Evolutionary conservation across 371 early-diverging fungal genomes (phyloP).

Genomic region (Mortierella sp.): DNA sequence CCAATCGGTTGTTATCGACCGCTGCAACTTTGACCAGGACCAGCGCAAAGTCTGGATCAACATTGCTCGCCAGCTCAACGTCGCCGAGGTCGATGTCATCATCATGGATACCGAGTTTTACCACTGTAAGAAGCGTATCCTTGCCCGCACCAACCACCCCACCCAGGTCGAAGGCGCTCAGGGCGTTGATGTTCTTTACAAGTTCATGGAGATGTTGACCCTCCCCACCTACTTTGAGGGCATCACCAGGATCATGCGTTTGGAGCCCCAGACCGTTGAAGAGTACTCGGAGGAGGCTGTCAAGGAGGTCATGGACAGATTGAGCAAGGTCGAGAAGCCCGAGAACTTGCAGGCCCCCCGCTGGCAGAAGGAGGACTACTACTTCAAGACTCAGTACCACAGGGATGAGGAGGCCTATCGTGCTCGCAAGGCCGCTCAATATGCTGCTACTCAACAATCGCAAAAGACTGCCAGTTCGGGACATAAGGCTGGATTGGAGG

Average conservation of each 20-base stretch:
- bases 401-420: constrained; percentile 54
- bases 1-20: constrained; percentile 79
- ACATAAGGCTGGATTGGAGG: constrained; percentile 31
- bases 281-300: constrained; percentile 66
- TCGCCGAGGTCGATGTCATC: constrained; percentile 75
- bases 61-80: constrained; percentile 68
- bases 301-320: constrained; percentile 58
- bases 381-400: constrained; percentile 54
- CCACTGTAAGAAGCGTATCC: constrained; percentile 73
- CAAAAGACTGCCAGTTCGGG: constrained; percentile 8
- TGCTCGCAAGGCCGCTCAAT: constrained; percentile 49
- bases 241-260: constrained; percentile 64
- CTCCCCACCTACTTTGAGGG: constrained; percentile 77
- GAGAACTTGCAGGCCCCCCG: constrained; percentile 45
- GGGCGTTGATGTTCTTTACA: constrained; percentile 71
- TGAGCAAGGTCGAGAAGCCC: constrained; percentile 41
- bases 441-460: constrained; percentile 15
- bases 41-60: constrained; percentile 82
- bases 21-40: constrained; percentile 82
- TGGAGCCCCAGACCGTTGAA: constrained; percentile 64
- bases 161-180: constrained; percentile 78
- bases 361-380: constrained; percentile 51
- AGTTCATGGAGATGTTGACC: constrained; percentile 71
- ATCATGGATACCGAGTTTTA: constrained; percentile 74
- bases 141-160: constrained; percentile 74